Percentiles rank a stretch among this genome's conserved stretches.
phyloP scores from a whole-genome alignment of 331 rosid species.

The Quercus phellos region DNA sequence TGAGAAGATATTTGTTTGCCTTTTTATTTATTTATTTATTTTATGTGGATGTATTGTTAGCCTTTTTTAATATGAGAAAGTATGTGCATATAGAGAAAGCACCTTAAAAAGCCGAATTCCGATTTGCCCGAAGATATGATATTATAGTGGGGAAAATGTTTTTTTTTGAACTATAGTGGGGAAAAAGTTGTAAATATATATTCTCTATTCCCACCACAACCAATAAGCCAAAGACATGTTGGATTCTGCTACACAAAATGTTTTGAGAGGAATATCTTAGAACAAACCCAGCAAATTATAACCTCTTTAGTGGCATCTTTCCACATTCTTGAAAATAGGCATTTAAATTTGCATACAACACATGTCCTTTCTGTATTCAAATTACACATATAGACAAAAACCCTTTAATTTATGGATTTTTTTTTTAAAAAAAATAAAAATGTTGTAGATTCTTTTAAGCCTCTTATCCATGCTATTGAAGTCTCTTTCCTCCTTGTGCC shows the following conservation, averaged over 20 bases:
- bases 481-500: not conserved
- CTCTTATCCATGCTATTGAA: conserved; percentile 17
- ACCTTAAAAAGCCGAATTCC: conserved; percentile 58
- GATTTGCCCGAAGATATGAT: conserved; percentile 46
- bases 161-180: conserved; percentile 12
- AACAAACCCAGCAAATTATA: conserved; percentile 16
- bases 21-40: too few relatives aligned
- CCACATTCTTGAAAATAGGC: conserved; percentile 22
- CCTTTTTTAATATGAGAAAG: conserved; percentile 14
- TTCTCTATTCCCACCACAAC: conserved; percentile 42
- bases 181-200: conserved; percentile 23
- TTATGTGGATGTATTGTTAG: too few relatives aligned
- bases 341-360: not conserved
- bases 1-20: not conserved
- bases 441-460: conserved; percentile 26
- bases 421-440: too few relatives aligned
- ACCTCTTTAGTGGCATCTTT: conserved; percentile 12
- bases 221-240: conserved; percentile 39
- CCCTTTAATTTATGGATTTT: not conserved
- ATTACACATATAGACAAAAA: conserved; percentile 12
- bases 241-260: conserved; percentile 30
- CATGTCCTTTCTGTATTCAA: conserved; percentile 23
- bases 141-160: conserved; percentile 33
- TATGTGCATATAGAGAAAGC: conserved; percentile 31
- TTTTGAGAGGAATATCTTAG: conserved; percentile 17